Conservation (phyloP, 2,329 filamentous ascomycete species). For the Phaeosphaeriaceae sp. region DNA sequence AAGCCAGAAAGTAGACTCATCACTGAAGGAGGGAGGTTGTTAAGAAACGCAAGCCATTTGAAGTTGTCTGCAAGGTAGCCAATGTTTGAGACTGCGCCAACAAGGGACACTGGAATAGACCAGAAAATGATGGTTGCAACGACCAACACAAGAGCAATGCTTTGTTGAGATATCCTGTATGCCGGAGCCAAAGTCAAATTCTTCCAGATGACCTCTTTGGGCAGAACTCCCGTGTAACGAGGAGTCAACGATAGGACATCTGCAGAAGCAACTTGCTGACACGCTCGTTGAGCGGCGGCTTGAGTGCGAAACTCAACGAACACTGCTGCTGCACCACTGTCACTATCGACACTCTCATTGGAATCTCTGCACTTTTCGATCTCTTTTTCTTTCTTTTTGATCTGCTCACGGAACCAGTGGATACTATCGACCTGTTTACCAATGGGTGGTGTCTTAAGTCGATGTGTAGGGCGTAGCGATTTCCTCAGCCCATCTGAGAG, state of each 20-base stretch:
- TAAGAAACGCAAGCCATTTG: constrained; percentile 75
- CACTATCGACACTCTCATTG: constrained; percentile 63
- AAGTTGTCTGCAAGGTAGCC: constrained; percentile 68
- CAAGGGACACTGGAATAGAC: constrained; percentile 75
- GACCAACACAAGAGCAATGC: constrained; percentile 75
- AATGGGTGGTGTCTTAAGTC: constrained; percentile 58
- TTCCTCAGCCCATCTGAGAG: constrained; percentile 65
- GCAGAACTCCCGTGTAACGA: constrained; percentile 81
- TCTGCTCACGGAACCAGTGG: constrained; percentile 81
- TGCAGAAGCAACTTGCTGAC: constrained; percentile 61
- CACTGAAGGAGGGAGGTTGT: constrained; percentile 71
- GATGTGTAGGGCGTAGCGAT: constrained; percentile 58
- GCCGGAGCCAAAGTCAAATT: constrained; percentile 81
- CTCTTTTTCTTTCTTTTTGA: constrained; percentile 75
- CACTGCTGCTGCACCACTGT: constrained; percentile 73
- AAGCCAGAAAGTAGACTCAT: constrained; percentile 85
- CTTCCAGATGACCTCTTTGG: constrained; percentile 85
- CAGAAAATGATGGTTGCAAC: constrained; percentile 85
- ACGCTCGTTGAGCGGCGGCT: constrained; percentile 83
- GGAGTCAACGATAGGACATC: constrained; percentile 77
- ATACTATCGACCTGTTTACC: constrained; percentile 95
- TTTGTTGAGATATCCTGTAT: constrained; percentile 81
- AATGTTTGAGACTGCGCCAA: constrained; percentile 87
- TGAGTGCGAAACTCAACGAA: constrained; percentile 91
- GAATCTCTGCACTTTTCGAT: constrained; percentile 69